Base-by-base conservation (phyloP, 1,139 yeast species). In the Magnusiomyces suaveolens region DNA sequence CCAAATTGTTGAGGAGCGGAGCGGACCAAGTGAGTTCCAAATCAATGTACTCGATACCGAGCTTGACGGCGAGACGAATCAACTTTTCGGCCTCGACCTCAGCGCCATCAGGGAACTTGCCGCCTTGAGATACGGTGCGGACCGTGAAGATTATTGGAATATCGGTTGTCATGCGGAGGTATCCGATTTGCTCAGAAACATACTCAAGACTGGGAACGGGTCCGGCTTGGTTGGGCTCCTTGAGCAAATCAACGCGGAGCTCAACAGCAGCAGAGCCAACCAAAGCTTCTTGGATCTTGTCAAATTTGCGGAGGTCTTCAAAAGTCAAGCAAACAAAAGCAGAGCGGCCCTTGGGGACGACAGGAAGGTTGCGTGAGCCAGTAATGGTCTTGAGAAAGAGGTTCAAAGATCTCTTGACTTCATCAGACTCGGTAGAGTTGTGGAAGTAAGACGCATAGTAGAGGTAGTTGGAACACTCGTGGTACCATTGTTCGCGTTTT, bases 121-220 rank as follows among this genome's bases (percentile, higher is more conserved):
- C 97, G 51, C 96, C 96, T 70, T 89, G 96, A 12, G 83, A 74
- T 60, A 72, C 66, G 1, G 95, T 86, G 67, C 96, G 80, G 3
- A 88, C 73, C 1, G 96, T 88, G 72, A 81, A 87, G 56, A 92
- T 78, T 43, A 90, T 82, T 50, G 97, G 97, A 56, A 87, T 71
- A 46, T 74, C 73, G n/a, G 86, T 75, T 46, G 74, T 75, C 63
- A 72, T 78, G 65, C 96, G 81, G 62, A 90, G 72, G 29, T 76
- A 66, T 1, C 89, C 87, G 54, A 88, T 73, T 67, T 89, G 96
- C 60, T 82, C 82, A 54, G 87, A 82, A 52, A 90, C 87, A 65
- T 75, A 84, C 21, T 68, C 71, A 20, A 62, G 53, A 29, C 66
- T 58, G 2, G 72, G 71, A 26, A 62, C 55, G 18, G 53, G 58